Conservation (phyloP, 768 basidiomycete species). For the Leccinellum albellum region DNA sequence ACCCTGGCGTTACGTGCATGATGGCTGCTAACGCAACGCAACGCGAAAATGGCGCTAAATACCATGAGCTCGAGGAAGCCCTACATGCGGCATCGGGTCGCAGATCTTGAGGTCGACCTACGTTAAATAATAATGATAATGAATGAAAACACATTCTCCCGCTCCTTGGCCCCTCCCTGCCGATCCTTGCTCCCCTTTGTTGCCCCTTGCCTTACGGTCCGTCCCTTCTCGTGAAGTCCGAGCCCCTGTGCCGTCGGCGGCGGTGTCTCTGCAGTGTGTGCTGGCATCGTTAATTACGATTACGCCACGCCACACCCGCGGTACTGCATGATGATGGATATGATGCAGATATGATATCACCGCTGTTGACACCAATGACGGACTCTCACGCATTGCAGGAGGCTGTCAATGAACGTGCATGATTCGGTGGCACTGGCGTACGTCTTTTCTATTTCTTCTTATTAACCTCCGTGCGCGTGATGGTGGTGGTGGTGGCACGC, state of each 20-base stretch:
- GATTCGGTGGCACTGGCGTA: not conserved
- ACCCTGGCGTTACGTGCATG: not conserved
- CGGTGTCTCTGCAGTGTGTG: not conserved
- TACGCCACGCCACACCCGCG: not conserved
- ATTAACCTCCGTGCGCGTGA: not conserved
- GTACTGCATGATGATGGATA: not conserved
- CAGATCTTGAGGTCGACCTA: not conserved
- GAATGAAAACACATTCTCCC: not conserved
- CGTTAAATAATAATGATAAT: not conserved
- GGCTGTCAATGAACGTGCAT: not conserved
- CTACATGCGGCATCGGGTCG: not conserved
- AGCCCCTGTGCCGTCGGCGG: not conserved
- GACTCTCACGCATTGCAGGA: not conserved
- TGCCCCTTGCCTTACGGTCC: not conserved
- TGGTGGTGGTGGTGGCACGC: not conserved
- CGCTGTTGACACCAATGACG: not conserved
- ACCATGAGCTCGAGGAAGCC: constrained; percentile 10
- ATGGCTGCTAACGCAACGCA: not conserved
- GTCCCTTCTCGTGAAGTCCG: not conserved
- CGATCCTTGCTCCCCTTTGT: not conserved
- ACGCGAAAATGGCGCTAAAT: not conserved
- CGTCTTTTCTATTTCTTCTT: not conserved
- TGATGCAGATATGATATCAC: not conserved
- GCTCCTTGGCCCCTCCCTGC: not conserved
- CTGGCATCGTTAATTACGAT: not conserved